Evolutionary conservation across 192 early-diverging fungal genomes (phyloP).

Genomic region (Chytriomyces hyalinus): DNA sequence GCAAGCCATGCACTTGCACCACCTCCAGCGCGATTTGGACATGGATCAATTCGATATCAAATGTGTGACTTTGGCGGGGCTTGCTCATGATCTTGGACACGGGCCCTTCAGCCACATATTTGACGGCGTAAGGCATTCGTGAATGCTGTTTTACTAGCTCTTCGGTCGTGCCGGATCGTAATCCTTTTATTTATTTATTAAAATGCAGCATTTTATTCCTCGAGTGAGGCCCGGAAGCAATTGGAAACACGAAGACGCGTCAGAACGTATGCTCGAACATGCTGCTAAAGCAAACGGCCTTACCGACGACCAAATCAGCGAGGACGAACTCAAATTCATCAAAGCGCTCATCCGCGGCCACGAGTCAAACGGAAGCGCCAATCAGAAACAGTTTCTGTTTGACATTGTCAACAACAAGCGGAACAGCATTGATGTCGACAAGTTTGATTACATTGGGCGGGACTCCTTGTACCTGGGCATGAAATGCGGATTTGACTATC

Average conservation of each 20-base stretch:
- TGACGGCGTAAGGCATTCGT: constrained; percentile 62
- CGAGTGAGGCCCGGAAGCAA: constrained; percentile 40
- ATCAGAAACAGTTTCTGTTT: constrained; percentile 76
- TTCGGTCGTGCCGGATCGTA: background rate
- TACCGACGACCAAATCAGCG: constrained; percentile 68
- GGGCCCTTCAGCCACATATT: constrained; percentile 96
- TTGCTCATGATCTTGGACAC: constrained; percentile 97
- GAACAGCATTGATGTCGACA: constrained; percentile 94
- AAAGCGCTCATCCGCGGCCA: constrained; percentile 56
- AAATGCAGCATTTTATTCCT: constrained; percentile 70
- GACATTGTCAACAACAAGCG: constrained; percentile 97
- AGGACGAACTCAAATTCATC: constrained; percentile 55
- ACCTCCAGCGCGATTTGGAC: constrained; percentile 78
- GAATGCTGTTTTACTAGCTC: background rate
- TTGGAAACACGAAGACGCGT: constrained; percentile 66
- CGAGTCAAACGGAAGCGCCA: constrained; percentile 24
- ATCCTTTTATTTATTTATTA: background rate
- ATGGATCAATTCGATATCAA: constrained; percentile 80
- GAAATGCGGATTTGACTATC: constrained; percentile 62
- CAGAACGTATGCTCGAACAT: constrained; percentile 85
- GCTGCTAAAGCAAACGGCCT: constrained; percentile 76
- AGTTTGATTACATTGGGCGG: constrained; percentile 66
- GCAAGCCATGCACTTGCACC: constrained; percentile 70
- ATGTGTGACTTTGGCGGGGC: constrained; percentile 87
- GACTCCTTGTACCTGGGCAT: constrained; percentile 82